phyloP scores from a whole-genome alignment of 805 yeast species.

The Suhomyces pyralidae region DNA sequence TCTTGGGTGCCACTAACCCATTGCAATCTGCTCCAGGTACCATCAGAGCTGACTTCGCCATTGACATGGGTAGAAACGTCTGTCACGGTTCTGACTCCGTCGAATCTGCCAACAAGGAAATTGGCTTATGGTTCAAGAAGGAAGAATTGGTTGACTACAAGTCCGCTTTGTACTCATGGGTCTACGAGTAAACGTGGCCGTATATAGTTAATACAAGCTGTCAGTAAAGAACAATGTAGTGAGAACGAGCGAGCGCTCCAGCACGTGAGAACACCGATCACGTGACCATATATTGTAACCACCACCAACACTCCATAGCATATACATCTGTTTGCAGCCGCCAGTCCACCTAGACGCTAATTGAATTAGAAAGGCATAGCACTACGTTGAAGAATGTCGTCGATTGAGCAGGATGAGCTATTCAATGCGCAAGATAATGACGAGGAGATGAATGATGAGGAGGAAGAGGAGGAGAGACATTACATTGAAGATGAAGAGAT shows the following conservation, averaged over 20 bases:
- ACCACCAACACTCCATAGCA: not conserved
- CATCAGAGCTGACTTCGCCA: conserved; percentile 98
- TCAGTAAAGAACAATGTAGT: not conserved
- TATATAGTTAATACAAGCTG: not conserved
- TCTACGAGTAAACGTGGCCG: conserved; percentile 70
- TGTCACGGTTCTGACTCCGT: conserved; percentile 99
- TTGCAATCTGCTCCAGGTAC: conserved; percentile 97
- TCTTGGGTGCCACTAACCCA: conserved; percentile 99
- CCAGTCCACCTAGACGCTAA: not conserved
- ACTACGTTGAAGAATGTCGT: conserved; percentile 1
- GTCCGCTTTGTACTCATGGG: conserved; percentile 80
- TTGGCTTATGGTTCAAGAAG: conserved; percentile 94
- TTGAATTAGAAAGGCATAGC: not conserved
- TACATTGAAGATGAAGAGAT: conserved; percentile 8
- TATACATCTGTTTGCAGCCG: not conserved
- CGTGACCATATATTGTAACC: not conserved
- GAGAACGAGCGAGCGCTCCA: not conserved
- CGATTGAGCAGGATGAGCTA: conserved; percentile 19
- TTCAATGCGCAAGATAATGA: conserved; percentile 19
- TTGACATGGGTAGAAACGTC: conserved; percentile 99
- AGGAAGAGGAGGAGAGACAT: conserved; percentile 11
- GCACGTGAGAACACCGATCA: not conserved
- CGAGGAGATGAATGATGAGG: conserved; percentile 14
- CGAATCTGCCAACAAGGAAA: conserved; percentile 95
- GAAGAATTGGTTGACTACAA: conserved; percentile 94